A percentile compares a stretch with the other conserved stretches of the same genome.
These are phyloP conservation scores for Candida peoriensis DNA, from an alignment of 805 yeast genomes.

Conservation along the genomic window DNA sequence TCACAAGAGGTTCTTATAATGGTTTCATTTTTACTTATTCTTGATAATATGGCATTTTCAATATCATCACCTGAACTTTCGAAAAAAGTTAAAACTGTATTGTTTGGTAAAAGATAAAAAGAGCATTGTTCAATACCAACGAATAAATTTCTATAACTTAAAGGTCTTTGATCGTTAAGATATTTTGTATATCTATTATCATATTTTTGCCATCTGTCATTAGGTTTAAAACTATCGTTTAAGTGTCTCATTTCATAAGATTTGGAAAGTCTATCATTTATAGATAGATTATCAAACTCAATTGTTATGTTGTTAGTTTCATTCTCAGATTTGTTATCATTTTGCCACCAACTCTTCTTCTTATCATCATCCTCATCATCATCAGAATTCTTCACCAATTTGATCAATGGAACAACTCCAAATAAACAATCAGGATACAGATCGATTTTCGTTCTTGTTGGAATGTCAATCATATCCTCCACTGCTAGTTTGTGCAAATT, in stretches of 20 bases:
- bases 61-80: conserved; percentile 52
- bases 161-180: conserved; percentile 39
- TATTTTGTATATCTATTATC: conserved; percentile 16
- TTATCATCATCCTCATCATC: not conserved
- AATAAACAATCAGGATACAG: conserved; percentile 47
- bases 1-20: conserved; percentile 46
- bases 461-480: conserved; percentile 60
- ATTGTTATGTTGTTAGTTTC: not conserved
- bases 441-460: conserved; percentile 55
- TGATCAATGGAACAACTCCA: conserved; percentile 48
- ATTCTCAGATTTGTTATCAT: not conserved
- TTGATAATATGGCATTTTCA: conserved; percentile 44
- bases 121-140: conserved; percentile 57
- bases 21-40: conserved; percentile 42
- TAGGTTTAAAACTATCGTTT: conserved; percentile 27
- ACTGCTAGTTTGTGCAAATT: conserved; percentile 49
- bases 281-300: conserved; percentile 1
- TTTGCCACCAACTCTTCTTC: not conserved
- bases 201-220: conserved; percentile 11
- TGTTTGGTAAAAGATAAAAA: conserved; percentile 38
- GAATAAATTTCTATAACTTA: conserved; percentile 34
- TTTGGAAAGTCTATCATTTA: conserved; percentile 15
- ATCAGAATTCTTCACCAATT: conserved; percentile 29
- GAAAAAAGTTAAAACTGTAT: conserved; percentile 50
- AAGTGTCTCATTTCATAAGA: conserved; percentile 27